A percentile compares a stretch with the other conserved stretches of the same genome.
Evolutionary conservation across 495 filamentous ascomycete species (phyloP).

Genomic region (Margaritispora aquatica): DNA sequence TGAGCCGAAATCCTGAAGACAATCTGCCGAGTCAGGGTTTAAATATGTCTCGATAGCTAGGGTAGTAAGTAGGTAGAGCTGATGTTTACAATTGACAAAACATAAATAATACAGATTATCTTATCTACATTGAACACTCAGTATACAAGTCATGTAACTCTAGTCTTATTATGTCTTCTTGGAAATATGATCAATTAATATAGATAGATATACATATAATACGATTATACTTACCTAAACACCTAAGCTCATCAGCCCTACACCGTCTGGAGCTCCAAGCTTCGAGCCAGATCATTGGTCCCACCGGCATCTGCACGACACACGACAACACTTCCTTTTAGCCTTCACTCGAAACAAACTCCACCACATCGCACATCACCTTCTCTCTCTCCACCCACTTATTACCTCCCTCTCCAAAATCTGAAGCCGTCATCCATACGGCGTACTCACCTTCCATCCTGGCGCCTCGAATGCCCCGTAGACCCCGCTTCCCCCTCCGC

Average conservation of each 20-base stretch:
- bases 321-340: not conserved
- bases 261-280: not conserved
- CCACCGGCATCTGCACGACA: not conserved
- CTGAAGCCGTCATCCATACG: not conserved
- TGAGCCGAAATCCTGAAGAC: no score
- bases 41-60: no score
- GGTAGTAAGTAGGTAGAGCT: no score
- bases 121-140: no score
- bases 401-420: not conserved
- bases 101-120: no score
- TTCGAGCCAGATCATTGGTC: not conserved
- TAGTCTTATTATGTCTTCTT: no score
- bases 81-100: no score
- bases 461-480: slow-evolving; percentile 35
- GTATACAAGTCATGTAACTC: no score
- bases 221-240: no score
- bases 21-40: no score
- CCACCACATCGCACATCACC: not conserved
- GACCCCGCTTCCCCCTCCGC: slow-evolving; percentile 25
- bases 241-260: not conserved
- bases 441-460: slow-evolving; percentile 3
- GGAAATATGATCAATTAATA: no score
- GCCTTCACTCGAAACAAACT: not conserved
- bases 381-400: not conserved
- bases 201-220: no score